Evolutionary conservation across 495 filamentous ascomycete species (phyloP).

Genomic region (Daldinia loculata): DNA sequence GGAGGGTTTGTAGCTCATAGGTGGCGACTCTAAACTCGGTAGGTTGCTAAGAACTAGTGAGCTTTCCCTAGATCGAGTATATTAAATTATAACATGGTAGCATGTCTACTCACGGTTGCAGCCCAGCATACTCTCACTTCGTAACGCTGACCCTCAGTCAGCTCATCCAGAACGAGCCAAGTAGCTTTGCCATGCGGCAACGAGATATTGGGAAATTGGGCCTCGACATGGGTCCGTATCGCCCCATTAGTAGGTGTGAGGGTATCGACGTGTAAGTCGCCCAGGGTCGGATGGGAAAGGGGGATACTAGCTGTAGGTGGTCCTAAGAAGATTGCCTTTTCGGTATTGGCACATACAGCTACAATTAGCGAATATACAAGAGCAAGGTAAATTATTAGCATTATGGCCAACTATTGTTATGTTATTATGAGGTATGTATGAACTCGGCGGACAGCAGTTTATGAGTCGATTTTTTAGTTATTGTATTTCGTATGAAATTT

Average conservation of each 20-base stretch:
- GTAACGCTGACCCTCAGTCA: constrained; percentile 78
- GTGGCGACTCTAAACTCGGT: constrained; percentile 77
- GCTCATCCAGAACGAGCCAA: constrained; percentile 85
- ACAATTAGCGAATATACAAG: constrained; percentile 24
- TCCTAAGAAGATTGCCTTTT: constrained; percentile 89
- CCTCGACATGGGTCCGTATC: constrained; percentile 68
- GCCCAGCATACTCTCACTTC: constrained; percentile 95
- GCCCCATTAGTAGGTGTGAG: constrained; percentile 66
- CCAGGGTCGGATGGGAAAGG: constrained; percentile 64
- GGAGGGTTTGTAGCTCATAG: constrained; percentile 65
- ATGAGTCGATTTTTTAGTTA: neutral
- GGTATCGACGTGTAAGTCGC: constrained; percentile 69
- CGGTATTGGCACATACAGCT: constrained; percentile 71
- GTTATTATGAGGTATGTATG: neutral
- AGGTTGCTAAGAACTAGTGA: constrained; percentile 74
- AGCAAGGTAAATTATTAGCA: constrained; percentile 21
- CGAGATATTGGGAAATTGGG: constrained; percentile 68
- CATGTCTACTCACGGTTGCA: constrained; percentile 74
- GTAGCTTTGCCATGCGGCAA: constrained; percentile 68
- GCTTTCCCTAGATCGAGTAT: constrained; percentile 9
- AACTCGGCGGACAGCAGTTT: neutral
- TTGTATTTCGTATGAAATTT: constrained; percentile 4
- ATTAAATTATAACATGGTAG: constrained; percentile 2
- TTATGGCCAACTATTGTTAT: constrained; percentile 1
- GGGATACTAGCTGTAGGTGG: constrained; percentile 66